Evolutionary conservation across 2,329 filamentous ascomycete species (phyloP), one percentile per base, ranked within the genome.

Genomic region (Aspergillus phoenicis): DNA sequence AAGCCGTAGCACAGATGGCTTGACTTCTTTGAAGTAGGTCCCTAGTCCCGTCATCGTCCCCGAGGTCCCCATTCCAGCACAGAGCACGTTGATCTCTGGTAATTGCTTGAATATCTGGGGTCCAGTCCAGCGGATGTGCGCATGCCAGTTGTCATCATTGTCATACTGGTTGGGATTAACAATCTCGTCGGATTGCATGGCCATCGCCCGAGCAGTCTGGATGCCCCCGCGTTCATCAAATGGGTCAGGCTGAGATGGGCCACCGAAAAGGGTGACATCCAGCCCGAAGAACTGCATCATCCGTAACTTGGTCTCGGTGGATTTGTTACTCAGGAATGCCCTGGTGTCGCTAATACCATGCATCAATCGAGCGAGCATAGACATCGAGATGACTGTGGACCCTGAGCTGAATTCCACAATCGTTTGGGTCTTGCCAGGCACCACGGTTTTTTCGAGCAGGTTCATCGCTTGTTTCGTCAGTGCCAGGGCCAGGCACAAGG

Each of bases 321-420:
- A 87, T 72, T 87, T 87, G 68, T 87, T 87, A 66, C 81, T 85
- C 17, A 87, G 68, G 63, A 81, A 87, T 0, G 85, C 85, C 11
- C 81, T 73, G 0, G 82, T 81, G 61, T 87, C 83, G 1, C 80
- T 68, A 15, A 85, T 74, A 2, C 78, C 81, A 61, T 85, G 80
- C 56, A 83, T 76, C 1, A 83, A 82, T 15, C 84, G 76, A 0
- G 82, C 79, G 8, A 85, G 77, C 66, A 87, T 78, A 0, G 82
- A 81, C 81, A 88, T 82, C 1, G 85, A 87, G 28, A 87, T 79
- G 5, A 87, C 85, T 0, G 86, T 88, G 1, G 85, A 87, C 0
- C 86, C 86, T 1, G 85, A 87, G 69, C 84, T 87, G 59, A 84
- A 85, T 66, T 88, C 86, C 53, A 87, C 80, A 20, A 88, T 80